These are phyloP conservation scores for Phaseolus coccineus DNA, from an alignment of 331 rosid genomes.

Conservation along the genomic window DNA sequence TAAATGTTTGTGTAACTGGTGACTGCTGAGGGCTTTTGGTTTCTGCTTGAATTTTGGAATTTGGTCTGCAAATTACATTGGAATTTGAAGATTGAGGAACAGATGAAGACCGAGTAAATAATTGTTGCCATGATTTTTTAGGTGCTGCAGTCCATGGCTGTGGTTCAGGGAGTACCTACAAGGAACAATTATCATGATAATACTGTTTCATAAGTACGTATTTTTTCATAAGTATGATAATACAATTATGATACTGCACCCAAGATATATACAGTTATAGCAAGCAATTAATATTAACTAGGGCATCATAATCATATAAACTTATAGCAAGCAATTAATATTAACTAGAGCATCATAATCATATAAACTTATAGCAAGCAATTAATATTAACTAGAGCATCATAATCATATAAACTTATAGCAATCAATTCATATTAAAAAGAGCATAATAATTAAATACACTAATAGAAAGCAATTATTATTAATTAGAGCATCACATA, in stretches of 20 bases:
- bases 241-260: neutral
- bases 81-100: conserved; percentile 66
- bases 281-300: conserved; percentile 31
- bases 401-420: neutral
- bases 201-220: conserved; percentile 17
- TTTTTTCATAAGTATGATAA: neutral
- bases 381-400: neutral
- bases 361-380: neutral
- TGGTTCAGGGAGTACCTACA: conserved; percentile 79
- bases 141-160: conserved; percentile 72
- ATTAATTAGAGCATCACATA: conserved; percentile 25
- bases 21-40: conserved; percentile 67
- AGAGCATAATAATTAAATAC: neutral
- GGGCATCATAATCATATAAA: too few species aligned
- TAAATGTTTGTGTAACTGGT: conserved; percentile 66
- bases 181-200: conserved; percentile 47
- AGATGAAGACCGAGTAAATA: conserved; percentile 81
- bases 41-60: conserved; percentile 71
- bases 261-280: neutral
- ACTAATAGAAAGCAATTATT: conserved; percentile 18
- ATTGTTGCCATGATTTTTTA: conserved; percentile 94
- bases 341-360: too few species aligned
- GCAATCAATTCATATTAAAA: conserved; percentile 29
- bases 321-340: too few species aligned
- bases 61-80: conserved; percentile 90